Conservation (phyloP, 805 yeast species). For the Ogataea degrootiae region DNA sequence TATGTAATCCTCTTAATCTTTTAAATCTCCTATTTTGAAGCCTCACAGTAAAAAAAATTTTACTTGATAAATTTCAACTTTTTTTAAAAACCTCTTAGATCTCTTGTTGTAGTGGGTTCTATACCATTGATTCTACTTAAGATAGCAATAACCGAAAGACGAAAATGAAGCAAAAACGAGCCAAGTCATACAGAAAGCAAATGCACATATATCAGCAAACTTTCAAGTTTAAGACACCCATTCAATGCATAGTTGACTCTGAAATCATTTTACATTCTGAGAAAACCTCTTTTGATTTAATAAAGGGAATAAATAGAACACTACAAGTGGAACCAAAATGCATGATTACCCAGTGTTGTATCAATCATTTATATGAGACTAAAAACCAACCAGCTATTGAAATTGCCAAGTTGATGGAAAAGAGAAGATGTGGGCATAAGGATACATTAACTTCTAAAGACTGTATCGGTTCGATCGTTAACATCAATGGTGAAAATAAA, state of each 20-base stretch:
- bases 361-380: conserved; percentile 74
- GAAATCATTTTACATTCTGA: conserved; percentile 64
- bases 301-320: conserved; percentile 74
- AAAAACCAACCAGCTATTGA: conserved; percentile 73
- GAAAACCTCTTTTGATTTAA: conserved; percentile 68
- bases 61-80: no score
- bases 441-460: conserved; percentile 54
- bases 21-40: no score
- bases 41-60: no score
- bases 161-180: conserved; percentile 91
- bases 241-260: conserved; percentile 84
- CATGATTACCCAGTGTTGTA: conserved; percentile 94
- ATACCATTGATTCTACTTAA: background rate
- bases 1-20: no score
- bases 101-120: no score
- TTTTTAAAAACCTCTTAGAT: no score
- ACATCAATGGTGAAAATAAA: conserved; percentile 72
- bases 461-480: conserved; percentile 69
- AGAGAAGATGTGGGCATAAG: conserved; percentile 86
- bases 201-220: conserved; percentile 80
- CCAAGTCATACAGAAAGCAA: conserved; percentile 89
- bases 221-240: conserved; percentile 91
- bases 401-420: conserved; percentile 77
- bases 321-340: conserved; percentile 83
- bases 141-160: background rate